These are phyloP conservation scores for Prunus yedoensis DNA, from an alignment of 331 rosid genomes.

Conservation along the genomic window DNA sequence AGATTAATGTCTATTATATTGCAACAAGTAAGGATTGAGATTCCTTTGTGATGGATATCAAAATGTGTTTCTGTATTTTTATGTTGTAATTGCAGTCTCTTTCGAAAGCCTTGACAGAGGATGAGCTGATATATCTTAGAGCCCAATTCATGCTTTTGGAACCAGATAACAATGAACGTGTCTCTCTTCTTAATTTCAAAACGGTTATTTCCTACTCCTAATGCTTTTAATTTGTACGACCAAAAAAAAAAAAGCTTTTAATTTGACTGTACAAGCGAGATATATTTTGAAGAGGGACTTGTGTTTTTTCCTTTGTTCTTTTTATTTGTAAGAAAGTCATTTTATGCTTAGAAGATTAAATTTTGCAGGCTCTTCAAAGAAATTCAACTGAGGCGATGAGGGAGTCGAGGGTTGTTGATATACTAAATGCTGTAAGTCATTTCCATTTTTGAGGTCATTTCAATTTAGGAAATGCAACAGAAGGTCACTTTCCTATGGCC, in stretches of 20 bases:
- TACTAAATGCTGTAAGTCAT: conserved; percentile 45
- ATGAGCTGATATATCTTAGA: conserved; percentile 76
- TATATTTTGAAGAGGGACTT: not conserved
- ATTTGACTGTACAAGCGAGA: conserved; percentile 16
- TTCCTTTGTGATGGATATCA: not conserved
- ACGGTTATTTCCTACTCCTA: conserved; percentile 50
- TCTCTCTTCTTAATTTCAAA: conserved; percentile 83
- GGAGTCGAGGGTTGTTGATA: conserved; percentile 75
- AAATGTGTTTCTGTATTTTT: not conserved
- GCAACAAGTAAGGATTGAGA: conserved; percentile 2
- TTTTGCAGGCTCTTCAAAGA: conserved; percentile 69
- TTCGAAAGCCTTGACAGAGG: conserved; percentile 90
- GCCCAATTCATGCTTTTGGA: conserved; percentile 85
- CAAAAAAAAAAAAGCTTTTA: too few species aligned
- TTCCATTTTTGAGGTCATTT: too few species aligned
- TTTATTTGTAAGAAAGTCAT: not conserved
- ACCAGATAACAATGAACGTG: conserved; percentile 70
- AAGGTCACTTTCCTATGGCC: too few species aligned
- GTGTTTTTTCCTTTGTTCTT: not conserved
- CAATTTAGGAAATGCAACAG: too few species aligned
- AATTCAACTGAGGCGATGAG: conserved; percentile 82
- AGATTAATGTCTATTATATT: not conserved
- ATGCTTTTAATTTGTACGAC: conserved; percentile 11
- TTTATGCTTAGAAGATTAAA: conserved; percentile 7
- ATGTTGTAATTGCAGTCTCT: conserved; percentile 57